Evolutionary conservation across 257 asterid genomes (phyloP).

Genomic region (Solanum chiquidenum): DNA sequence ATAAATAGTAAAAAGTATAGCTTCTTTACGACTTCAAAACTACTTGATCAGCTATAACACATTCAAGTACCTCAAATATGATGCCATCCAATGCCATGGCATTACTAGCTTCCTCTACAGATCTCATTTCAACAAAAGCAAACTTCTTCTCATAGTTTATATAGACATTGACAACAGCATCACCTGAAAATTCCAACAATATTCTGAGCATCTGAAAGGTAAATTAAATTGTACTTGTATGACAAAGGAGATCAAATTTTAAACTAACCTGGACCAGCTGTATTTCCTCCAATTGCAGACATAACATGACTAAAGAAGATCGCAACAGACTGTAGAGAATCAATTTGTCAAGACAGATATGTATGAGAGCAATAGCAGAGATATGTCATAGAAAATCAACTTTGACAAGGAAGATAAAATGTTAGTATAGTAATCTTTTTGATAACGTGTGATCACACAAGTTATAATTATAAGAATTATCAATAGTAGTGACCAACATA

Average conservation of each 20-base stretch:
- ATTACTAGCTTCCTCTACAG: slow-evolving; percentile 98
- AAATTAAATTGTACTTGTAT: background rate
- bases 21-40: background rate
- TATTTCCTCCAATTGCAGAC: slow-evolving; percentile 94
- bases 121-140: slow-evolving; percentile 97
- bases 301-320: slow-evolving; percentile 84
- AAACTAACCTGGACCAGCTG: slow-evolving; percentile 87
- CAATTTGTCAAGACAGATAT: background rate
- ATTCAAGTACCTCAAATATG: slow-evolving; percentile 67
- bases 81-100: slow-evolving; percentile 98
- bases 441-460: background rate
- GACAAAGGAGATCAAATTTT: background rate
- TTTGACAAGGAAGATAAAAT: background rate
- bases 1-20: background rate
- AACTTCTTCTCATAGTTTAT: slow-evolving; percentile 91
- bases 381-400: background rate
- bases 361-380: background rate
- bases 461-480: background rate
- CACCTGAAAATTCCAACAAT: slow-evolving; percentile 45
- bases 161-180: slow-evolving; percentile 92
- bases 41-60: background rate
- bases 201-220: background rate
- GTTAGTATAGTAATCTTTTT: background rate
- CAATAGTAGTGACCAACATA: background rate
- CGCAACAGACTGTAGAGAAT: slow-evolving; percentile 63